Evolutionary conservation across 768 basidiomycete genomes (phyloP).

Genomic region (Roridomyces roridus): DNA sequence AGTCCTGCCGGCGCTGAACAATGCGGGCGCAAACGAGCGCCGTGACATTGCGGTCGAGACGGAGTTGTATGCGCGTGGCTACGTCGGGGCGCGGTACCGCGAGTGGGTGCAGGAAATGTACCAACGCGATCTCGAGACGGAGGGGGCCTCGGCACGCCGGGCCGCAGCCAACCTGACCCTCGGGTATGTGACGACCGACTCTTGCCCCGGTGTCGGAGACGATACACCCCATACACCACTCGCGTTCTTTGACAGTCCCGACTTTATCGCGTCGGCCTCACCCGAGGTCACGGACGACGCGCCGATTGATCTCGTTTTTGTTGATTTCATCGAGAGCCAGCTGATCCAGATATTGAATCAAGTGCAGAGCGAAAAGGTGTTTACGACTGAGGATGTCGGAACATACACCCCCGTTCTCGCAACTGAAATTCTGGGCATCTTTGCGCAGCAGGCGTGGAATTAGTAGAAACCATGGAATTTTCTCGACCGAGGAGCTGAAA

Average conservation of each 20-base stretch:
- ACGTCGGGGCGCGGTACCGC: conserved; percentile 56
- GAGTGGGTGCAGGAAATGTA: conserved; percentile 69
- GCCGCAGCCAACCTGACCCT: conserved; percentile 61
- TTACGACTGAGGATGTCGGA: conserved; percentile 55
- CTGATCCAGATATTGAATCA: conserved; percentile 61
- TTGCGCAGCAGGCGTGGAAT: conserved; percentile 57
- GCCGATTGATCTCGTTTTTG: conserved; percentile 76
- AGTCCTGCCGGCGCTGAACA: conserved; percentile 61
- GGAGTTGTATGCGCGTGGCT: conserved; percentile 52
- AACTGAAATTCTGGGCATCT: conserved; percentile 60
- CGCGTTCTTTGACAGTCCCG: conserved; percentile 58
- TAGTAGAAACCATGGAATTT: too few species aligned
- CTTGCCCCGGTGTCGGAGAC: conserved; percentile 79
- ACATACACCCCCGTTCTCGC: conserved; percentile 60
- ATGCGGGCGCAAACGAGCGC: conserved; percentile 45
- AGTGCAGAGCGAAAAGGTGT: conserved; percentile 56
- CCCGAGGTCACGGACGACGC: conserved; percentile 57
- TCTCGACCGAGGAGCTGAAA: too few species aligned
- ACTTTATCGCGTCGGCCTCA: conserved; percentile 62
- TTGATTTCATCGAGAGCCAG: conserved; percentile 66
- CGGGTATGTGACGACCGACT: conserved; percentile 79
- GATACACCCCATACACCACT: conserved; percentile 70
- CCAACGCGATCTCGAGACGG: conserved; percentile 20
- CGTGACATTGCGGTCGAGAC: conserved; percentile 38
- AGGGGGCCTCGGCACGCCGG: conserved; percentile 42